Conservation (phyloP, 1,139 yeast species). For the Lodderomyces elongisporus region DNA sequence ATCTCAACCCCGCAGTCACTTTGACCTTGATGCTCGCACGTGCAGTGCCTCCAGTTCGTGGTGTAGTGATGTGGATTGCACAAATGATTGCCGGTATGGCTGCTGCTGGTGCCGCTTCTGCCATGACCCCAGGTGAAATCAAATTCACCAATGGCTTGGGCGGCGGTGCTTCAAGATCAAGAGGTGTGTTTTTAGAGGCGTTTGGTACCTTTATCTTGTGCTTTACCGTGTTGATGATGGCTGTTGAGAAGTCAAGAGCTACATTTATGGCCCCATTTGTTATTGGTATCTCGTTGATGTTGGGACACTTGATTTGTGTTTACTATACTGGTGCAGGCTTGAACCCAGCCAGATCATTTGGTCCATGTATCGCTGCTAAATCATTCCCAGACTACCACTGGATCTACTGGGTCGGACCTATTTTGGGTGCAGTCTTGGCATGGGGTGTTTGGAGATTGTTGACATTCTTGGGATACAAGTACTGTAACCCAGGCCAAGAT, state of each 20-base stretch:
- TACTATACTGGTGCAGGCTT: slow-evolving; percentile 89
- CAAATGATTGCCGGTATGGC: slow-evolving; percentile 87
- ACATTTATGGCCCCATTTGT: slow-evolving; percentile 78
- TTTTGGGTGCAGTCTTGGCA: slow-evolving; percentile 65
- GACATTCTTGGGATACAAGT: slow-evolving; percentile 63
- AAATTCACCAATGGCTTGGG: slow-evolving; percentile 71
- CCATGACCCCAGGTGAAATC: slow-evolving; percentile 80
- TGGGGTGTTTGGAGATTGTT: slow-evolving; percentile 63
- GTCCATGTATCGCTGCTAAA: slow-evolving; percentile 71
- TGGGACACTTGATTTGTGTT: slow-evolving; percentile 78
- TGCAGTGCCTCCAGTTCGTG: slow-evolving; percentile 72
- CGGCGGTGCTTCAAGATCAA: slow-evolving; percentile 63
- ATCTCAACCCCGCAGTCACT: slow-evolving; percentile 87
- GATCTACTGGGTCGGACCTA: slow-evolving; percentile 91
- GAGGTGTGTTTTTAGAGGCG: slow-evolving; percentile 81
- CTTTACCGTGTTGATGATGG: slow-evolving; percentile 73
- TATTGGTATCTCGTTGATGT: slow-evolving; percentile 76
- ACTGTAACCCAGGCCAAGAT: slow-evolving; percentile 71
- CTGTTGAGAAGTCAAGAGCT: slow-evolving; percentile 76
- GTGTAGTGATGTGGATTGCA: slow-evolving; percentile 55
- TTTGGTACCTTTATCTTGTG: slow-evolving; percentile 74
- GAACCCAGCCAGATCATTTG: slow-evolving; percentile 87
- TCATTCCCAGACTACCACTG: slow-evolving; percentile 81
- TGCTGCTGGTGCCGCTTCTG: slow-evolving; percentile 87
- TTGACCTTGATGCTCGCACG: slow-evolving; percentile 64